Percentiles rank a stretch among this genome's conserved stretches.
These are phyloP conservation scores for Ogataea henricii DNA, from an alignment of 805 yeast species.

Conservation along the genomic window DNA sequence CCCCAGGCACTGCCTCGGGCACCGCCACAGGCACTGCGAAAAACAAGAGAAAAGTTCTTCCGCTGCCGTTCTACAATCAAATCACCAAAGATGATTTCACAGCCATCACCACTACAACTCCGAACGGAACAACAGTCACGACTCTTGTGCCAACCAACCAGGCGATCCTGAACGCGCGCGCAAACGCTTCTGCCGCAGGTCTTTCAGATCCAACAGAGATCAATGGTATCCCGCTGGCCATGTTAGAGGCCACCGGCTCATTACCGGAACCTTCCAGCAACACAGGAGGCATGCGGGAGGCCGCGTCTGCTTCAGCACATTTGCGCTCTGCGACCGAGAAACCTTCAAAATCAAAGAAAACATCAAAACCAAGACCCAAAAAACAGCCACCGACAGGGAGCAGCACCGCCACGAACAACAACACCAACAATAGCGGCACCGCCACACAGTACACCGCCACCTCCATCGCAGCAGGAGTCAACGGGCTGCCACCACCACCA, in stretches of 20 bases:
- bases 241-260: slow-evolving; percentile 83
- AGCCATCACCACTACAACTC: slow-evolving; percentile 82
- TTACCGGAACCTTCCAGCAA: slow-evolving; percentile 30
- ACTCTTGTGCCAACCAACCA: slow-evolving; percentile 84
- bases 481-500: slow-evolving; percentile 31
- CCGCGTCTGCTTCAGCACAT: background rate
- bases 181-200: slow-evolving; percentile 58
- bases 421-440: too few species aligned
- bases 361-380: slow-evolving; percentile 8
- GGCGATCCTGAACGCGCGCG: slow-evolving; percentile 65
- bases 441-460: slow-evolving; percentile 20
- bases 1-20: slow-evolving; percentile 10
- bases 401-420: background rate
- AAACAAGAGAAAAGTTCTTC: slow-evolving; percentile 48
- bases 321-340: background rate
- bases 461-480: slow-evolving; percentile 29
- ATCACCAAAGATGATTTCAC: slow-evolving; percentile 87
- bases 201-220: slow-evolving; percentile 46
- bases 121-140: slow-evolving; percentile 89
- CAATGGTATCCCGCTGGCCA: slow-evolving; percentile 42
- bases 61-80: slow-evolving; percentile 88
- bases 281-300: background rate
- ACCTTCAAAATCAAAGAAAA: slow-evolving; percentile 8
- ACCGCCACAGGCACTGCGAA: slow-evolving; percentile 12
- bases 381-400: background rate